Conservation (phyloP, 371 early-diverging fungal genomes). For the Mucor mucedo region DNA sequence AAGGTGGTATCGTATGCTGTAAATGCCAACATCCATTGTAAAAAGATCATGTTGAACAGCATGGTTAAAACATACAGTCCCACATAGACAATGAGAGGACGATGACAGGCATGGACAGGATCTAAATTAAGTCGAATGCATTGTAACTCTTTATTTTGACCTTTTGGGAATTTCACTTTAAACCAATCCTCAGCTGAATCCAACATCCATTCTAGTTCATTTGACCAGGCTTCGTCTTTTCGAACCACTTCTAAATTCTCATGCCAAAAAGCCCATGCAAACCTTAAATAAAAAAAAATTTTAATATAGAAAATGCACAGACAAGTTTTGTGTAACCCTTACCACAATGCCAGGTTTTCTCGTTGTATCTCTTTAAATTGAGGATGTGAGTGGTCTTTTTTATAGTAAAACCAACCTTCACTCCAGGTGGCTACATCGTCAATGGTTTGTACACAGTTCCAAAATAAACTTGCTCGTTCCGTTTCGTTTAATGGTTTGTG, state of each 20-base stretch:
- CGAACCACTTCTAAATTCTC: conserved; percentile 45
- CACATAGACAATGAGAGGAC: conserved; percentile 63
- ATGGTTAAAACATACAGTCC: conserved; percentile 37
- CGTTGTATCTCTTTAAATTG: conserved; percentile 48
- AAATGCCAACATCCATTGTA: conserved; percentile 33
- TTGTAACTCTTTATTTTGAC: conserved; percentile 54
- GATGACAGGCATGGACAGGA: conserved; percentile 63
- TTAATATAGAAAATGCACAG: background rate
- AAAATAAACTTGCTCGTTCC: conserved; percentile 43
- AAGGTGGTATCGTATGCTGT: conserved; percentile 15
- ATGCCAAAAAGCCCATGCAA: conserved; percentile 66
- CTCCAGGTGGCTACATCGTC: conserved; percentile 47
- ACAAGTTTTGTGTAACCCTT: conserved; percentile 5
- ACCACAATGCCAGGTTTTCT: conserved; percentile 60
- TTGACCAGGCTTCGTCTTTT: conserved; percentile 32
- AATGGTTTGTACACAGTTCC: conserved; percentile 51
- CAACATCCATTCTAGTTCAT: conserved; percentile 59
- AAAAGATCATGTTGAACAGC: conserved; percentile 32
- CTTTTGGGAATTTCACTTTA: conserved; percentile 50
- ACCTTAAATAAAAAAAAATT: conserved; percentile 33
- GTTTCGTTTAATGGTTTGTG: conserved; percentile 21
- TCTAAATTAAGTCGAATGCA: conserved; percentile 68
- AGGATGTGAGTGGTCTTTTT: conserved; percentile 39
- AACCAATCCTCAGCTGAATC: conserved; percentile 44
- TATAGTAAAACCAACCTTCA: conserved; percentile 59